Evolutionary conservation across 1,284 basidiomycete genomes (phyloP), one percentile per base, ranked within the genome.

Genomic region (Ganoderma sp.): DNA sequence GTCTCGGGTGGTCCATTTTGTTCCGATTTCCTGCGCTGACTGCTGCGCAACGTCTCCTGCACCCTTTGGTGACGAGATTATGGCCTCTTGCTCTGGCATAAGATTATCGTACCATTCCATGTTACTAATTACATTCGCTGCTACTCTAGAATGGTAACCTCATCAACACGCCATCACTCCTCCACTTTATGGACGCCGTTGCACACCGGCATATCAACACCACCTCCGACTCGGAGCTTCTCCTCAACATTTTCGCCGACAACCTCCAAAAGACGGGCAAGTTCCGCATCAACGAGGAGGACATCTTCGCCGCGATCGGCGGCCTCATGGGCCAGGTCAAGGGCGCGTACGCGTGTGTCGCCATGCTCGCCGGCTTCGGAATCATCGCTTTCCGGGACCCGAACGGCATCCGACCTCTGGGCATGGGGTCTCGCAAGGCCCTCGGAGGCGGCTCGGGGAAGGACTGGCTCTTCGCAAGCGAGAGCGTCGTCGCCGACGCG

Each of bases 191-290:
- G 86, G 98, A 99, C 78, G 94, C 95, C 54, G 95, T 93, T 54
- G 97, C 97, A 9, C 98, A 99, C 82, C 87, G 98, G 63, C 98
- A 99, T 81, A 99, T 99, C 84, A 99, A 99, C 84, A 99, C 97
- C 25, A 95, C 96, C 69, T 98, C 96, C 28, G 98, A 99, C 84
- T 99, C 97, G 7, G 98, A 99, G 82, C 85, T 99, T 15, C 88
- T 99, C 57, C 89, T 99, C 74, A 99, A 99, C 83, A 94, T 98
- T 75, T 96, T 99, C 79, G 98, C 98, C 68, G 90, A 99, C 85
- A 97, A 98, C 78, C 89, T 99, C 32, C 97, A 99, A 79, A 91
- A 97, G 81, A 99, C 97, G 9, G 98, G 97, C 71, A 99, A 99
- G 82, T 97, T 99, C 83, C 95, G 97, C 75, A 99, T 99, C 85